phyloP scores from a whole-genome alignment of 176 grass and related monocot genomes.

The Avena eriantha region DNA sequence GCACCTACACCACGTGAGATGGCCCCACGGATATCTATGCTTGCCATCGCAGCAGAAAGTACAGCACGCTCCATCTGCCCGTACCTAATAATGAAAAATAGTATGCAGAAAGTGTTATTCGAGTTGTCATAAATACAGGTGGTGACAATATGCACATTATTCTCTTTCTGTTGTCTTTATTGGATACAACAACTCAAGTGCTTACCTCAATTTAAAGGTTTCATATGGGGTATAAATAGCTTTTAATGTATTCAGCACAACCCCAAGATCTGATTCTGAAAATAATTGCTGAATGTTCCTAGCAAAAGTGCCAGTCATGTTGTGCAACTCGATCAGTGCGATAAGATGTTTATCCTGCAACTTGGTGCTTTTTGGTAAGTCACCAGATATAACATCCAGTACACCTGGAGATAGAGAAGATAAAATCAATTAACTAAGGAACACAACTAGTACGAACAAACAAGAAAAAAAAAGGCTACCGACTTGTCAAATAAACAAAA shows the following conservation, averaged over 20 bases:
- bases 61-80: slow-evolving; percentile 95
- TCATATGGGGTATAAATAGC: slow-evolving; percentile 97
- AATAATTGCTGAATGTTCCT: slow-evolving; percentile 97
- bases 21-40: slow-evolving; percentile 91
- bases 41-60: slow-evolving; percentile 80
- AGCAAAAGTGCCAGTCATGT: slow-evolving; percentile 89
- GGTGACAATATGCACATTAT: slow-evolving; percentile 5
- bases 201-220: slow-evolving; percentile 90
- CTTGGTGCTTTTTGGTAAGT: slow-evolving; percentile 94
- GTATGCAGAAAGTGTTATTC: slow-evolving; percentile 15
- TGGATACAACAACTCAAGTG: slow-evolving; percentile 13
- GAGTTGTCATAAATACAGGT: slow-evolving; percentile 15
- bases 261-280: slow-evolving; percentile 78
- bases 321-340: slow-evolving; percentile 92
- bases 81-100: slow-evolving; percentile 60
- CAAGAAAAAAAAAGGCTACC: neutral
- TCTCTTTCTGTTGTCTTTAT: neutral
- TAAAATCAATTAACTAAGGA: slow-evolving; percentile 22
- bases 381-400: slow-evolving; percentile 91
- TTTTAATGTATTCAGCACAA: slow-evolving; percentile 85
- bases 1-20: slow-evolving; percentile 86
- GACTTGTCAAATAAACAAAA: slow-evolving; percentile 36
- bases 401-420: slow-evolving; percentile 70
- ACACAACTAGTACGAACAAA: slow-evolving; percentile 5
- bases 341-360: slow-evolving; percentile 89